Base-by-base conservation (phyloP, 2,329 filamentous ascomycete species). In the Cladosporium sp. region DNA sequence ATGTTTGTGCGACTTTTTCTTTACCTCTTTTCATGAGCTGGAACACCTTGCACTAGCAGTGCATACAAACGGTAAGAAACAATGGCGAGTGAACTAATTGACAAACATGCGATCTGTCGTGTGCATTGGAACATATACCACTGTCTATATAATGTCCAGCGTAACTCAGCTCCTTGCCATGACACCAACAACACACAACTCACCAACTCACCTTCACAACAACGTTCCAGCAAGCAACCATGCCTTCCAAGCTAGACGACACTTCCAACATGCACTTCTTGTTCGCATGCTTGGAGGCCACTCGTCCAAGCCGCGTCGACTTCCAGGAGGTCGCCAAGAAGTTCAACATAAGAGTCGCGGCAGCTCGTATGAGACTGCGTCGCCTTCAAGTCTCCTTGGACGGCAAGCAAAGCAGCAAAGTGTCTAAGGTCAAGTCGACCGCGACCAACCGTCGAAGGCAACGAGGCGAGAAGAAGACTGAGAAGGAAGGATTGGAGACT, bases 221-320 rank as follows among this genome's bases (percentile, higher is more conserved):
- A 5, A 17, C 2, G 2, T 9, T 42, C 22, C 25, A 14, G 28
- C 25, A 11, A 47, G n/a, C 22, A 47, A 30, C 25, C 47, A 64
- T 64, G 62, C 62, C 62, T 36, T 59, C 62, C 34, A 63, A 62
- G 38, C 52, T 64, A 19, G 62, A 64, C 36, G 59, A 60, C 20
- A 52, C 51, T 39, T 39, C 55, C 20, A 63, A 58, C 45, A 40
- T 63, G n/a, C 62, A 61, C 12, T 64, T 64, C 37, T 39, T 64
- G 17, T 61, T 54, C 56, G 57, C 51, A 22, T 64, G 62, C 40
- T 49, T 64, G 43, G 52, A 59, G 36, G 55, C 62, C 39, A 49
- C 45, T 19, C 59, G 59, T 17, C 59, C 40, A 51, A 60, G 30
- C 9, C 57, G 51, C 8, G 51, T 64, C 43, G 59, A 63, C 55